Base-by-base conservation (phyloP, 805 yeast species). In the Pichia phayaonensis region DNA sequence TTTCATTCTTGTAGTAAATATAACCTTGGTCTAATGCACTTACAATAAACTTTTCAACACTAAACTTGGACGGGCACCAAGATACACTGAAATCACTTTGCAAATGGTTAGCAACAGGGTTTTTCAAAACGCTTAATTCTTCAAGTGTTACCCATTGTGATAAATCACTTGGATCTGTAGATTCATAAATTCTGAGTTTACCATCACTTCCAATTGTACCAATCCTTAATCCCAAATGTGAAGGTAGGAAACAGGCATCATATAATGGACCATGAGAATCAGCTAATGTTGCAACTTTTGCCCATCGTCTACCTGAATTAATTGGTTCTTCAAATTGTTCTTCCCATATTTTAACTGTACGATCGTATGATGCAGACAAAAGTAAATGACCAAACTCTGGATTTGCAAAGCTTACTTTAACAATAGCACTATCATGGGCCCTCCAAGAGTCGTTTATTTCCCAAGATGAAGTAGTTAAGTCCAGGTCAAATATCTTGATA, bases 121-220 rank as follows among this genome's bases (percentile, higher is more conserved):
- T 77, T 47, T 73, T 75, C 51, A 88, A 70, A 4, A 85, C 80
- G 24, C 80, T 76, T 16, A 85, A 72, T 65, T 89, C 96, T 21
- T 83, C 74, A 5, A 88, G 78, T 29, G 86, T 65, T 3, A 85
- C 77, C 98, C 98, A 92, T 46, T 78, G 79, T 44, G 85, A 74
- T 56, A 90, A 70, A 64, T 89, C 94, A n/a, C 90, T 78, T 1
- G 98, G 96, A 57, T 92, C 97, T 45, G 86, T 62, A 2, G 94
- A 87, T 61, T 90, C 96, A 64, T 90, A 92, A 12, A 92, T 76
- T 50, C 97, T 72, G 48, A 92, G 72, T 6, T 81, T 79, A 5
- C 97, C 96, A 65, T 92, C 98, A 48, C 88, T 79, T 6, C 97
- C 97, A 52, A 92, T 84, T 22, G 94, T 80, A 7, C 94, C 97